Evolutionary conservation across 2,329 filamentous ascomycete genomes (phyloP).

Genomic region (Fusarium pilosicola): DNA sequence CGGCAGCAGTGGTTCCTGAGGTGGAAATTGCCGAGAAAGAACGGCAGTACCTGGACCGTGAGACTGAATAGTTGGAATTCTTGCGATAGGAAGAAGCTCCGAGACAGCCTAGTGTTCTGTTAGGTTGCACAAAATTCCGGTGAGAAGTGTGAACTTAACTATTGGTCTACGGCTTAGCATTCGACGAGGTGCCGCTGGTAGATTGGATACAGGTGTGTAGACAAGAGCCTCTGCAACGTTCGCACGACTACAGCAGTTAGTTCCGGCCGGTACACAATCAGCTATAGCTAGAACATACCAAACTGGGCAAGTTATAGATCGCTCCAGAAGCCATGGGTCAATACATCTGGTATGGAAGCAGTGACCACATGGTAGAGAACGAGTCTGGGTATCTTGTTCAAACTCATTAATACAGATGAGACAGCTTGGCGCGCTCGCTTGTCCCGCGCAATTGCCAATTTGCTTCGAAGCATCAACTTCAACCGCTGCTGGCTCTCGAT

Average conservation of each 20-base stretch:
- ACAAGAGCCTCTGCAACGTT: not conserved
- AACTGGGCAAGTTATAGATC: not conserved
- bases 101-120: not conserved
- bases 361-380: not conserved
- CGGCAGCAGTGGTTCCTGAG: not conserved
- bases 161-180: not conserved
- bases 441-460: too few species aligned
- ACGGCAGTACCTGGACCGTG: not conserved
- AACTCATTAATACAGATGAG: not conserved
- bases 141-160: conserved; percentile 4
- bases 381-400: not conserved
- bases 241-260: not conserved
- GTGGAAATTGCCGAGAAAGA: not conserved
- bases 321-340: not conserved
- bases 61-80: not conserved
- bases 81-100: not conserved
- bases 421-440: not conserved
- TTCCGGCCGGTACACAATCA: too few species aligned
- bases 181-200: not conserved
- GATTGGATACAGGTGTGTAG: not conserved
- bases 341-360: not conserved
- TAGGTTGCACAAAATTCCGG: not conserved
- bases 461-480: not conserved
- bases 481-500: not conserved
- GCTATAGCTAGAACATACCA: not conserved